Base-by-base conservation (phyloP, 73 alveolate species). In the Paramecium octaurelia region DNA sequence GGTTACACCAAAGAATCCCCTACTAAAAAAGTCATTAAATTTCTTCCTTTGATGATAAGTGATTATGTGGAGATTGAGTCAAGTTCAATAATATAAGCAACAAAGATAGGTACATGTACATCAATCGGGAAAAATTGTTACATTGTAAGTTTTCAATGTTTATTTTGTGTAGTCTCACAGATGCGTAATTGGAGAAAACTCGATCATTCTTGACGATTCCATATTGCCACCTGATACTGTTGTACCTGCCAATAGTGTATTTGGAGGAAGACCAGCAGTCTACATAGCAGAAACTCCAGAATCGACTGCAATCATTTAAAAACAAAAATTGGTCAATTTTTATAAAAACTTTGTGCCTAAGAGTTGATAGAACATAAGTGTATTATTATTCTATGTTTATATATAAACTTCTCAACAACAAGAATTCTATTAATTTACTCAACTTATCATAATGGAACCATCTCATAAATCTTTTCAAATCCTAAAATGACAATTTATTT, bases 211-310 rank as follows among this genome's bases (percentile, higher is more conserved):
- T 21, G 98, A 94, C 83, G 93, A 92, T 76, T 76, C 96, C 11
- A 89, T 94, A 44, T 58, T 96, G 4, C 96, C 97, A 8, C 96
- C 97, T 9, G 98, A 96, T 77, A 88, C 98, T 1, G 86, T 87
- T 27, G 91, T 96, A 14, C 97, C 97, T 38, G 94, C 97, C 1
- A 94, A 91, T 92, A 91, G 97, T 59, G 96, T 93, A 11, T 96
- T 86, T 93, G 98, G 98, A 50, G 98, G 98, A 54, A 93, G 92
- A 77, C 98, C 98, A 1, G 98, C 97, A 48, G 91, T 80, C 11
- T 48, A 42, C 34, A 42, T 31, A 80, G 70, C 46, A 9, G 91
- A 80, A 42, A 80, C 91, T 1, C 91, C 91, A 9, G 91, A 80
- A 42, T 21, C 73, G 1, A 46, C 91, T 11, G 57, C 75, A 42